Conservation (phyloP, 129 eudicot species). For the Apium graveolens region DNA sequence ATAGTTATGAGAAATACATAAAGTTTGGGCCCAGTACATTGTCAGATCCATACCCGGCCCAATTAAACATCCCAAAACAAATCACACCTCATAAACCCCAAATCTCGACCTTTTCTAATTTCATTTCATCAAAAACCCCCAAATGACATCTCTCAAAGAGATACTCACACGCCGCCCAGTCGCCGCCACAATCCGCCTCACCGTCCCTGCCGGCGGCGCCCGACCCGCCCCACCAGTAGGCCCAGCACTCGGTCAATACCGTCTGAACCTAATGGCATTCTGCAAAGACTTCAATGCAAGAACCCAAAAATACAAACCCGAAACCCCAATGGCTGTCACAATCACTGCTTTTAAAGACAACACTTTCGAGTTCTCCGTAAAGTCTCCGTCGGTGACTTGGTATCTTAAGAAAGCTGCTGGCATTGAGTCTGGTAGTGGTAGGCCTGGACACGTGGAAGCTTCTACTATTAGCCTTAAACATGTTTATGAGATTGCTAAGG, state of each 20-base stretch:
- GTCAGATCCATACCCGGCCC: neutral
- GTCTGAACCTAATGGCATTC: constrained; percentile 78
- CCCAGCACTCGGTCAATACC: constrained; percentile 73
- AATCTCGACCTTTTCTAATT: neutral
- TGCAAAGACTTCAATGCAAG: constrained; percentile 89
- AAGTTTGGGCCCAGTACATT: too few relatives aligned
- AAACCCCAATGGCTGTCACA: constrained; percentile 65
- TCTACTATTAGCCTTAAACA: constrained; percentile 66
- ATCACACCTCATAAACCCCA: neutral
- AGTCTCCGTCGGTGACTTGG: constrained; percentile 75
- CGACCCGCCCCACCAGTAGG: constrained; percentile 80
- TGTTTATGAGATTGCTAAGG: constrained; percentile 73
- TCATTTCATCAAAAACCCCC: neutral
- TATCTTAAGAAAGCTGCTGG: constrained; percentile 82
- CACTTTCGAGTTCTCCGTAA: constrained; percentile 65
- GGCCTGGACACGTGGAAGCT: constrained; percentile 58
- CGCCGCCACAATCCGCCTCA: constrained; percentile 71
- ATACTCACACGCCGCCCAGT: constrained; percentile 63
- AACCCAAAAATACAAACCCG: constrained; percentile 75
- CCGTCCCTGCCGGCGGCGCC: constrained; percentile 75
- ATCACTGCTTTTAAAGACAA: constrained; percentile 67
- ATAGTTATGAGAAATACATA: too few relatives aligned
- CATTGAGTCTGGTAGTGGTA: constrained; percentile 49
- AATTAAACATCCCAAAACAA: neutral
- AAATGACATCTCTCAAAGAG: constrained; percentile 65